Percentiles rank a stretch among this genome's conserved stretches.
Evolutionary conservation across 2,329 filamentous ascomycete genomes (phyloP).

Genomic region (Colletotrichum nymphaeae): DNA sequence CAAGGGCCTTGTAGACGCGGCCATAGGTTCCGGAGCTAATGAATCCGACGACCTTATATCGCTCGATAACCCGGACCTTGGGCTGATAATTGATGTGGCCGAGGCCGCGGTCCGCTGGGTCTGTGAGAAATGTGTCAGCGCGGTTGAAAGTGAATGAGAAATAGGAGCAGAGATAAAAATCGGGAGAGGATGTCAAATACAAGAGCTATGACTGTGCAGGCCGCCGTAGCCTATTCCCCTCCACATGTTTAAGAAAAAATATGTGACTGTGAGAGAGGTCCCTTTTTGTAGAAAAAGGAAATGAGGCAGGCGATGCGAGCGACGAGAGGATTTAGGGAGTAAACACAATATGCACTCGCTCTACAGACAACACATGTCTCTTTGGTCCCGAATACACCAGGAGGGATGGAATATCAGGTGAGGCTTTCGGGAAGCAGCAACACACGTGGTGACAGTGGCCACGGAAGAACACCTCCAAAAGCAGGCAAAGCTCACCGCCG

Average conservation of each 20-base stretch:
- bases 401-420: neutral
- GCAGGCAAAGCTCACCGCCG: constrained; percentile 32
- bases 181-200: constrained; percentile 29
- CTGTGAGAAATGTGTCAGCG: constrained; percentile 55
- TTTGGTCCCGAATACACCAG: neutral
- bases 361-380: constrained; percentile 30
- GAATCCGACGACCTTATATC: constrained; percentile 97
- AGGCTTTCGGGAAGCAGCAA: constrained; percentile 26
- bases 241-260: constrained; percentile 29
- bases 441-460: constrained; percentile 21
- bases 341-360: constrained; percentile 30
- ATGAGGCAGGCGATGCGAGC: neutral
- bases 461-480: constrained; percentile 11
- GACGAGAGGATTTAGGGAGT: neutral
- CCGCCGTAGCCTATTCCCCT: constrained; percentile 37
- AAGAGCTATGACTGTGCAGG: constrained; percentile 35
- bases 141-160: constrained; percentile 35
- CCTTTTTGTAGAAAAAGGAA: neutral
- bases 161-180: constrained; percentile 14
- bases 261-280: neutral
- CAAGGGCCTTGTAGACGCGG: constrained; percentile 93
- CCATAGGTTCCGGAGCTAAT: constrained; percentile 99
- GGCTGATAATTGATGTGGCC: constrained; percentile 68
- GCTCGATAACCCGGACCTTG: constrained; percentile 90
- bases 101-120: constrained; percentile 62